These are phyloP conservation scores for Bonnemaisonia californica DNA, from an alignment of 31 red algal genomes.

Conservation along the genomic window DNA sequence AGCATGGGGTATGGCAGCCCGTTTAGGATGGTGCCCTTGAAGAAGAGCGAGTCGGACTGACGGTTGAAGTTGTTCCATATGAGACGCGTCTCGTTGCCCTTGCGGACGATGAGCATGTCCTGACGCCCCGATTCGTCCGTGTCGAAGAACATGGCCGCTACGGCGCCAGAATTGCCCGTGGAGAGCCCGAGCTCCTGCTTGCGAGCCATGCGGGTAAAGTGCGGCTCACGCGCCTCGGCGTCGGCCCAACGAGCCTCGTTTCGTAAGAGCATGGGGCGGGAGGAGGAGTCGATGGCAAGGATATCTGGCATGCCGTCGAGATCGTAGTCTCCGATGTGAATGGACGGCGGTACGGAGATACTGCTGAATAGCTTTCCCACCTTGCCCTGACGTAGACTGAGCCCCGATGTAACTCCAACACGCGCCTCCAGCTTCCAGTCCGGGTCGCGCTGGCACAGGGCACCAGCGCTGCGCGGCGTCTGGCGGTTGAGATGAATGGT, in stretches of 20 bases:
- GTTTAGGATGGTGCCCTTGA: constrained; percentile 82
- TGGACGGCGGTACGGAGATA: constrained; percentile 42
- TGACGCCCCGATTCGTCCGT: constrained; percentile 86
- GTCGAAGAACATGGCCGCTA: constrained; percentile 73
- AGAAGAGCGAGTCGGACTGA: constrained; percentile 72
- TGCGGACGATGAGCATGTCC: constrained; percentile 71
- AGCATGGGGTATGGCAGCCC: constrained; percentile 28
- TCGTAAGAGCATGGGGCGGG: constrained; percentile 54
- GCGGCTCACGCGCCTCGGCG: background rate
- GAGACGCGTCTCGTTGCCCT: constrained; percentile 58
- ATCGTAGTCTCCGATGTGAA: constrained; percentile 79
- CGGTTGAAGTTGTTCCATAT: constrained; percentile 69
- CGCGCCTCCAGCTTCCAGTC: constrained; percentile 51
- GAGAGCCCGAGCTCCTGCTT: constrained; percentile 35
- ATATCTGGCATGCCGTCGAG: constrained; percentile 76
- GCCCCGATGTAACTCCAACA: constrained; percentile 25
- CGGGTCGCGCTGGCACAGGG: constrained; percentile 33
- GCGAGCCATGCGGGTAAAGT: constrained; percentile 31
- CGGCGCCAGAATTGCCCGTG: constrained; percentile 45
- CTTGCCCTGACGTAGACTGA: constrained; percentile 11
- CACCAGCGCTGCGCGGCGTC: background rate
- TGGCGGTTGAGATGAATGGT: constrained; percentile 63
- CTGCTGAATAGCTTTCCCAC: constrained; percentile 53
- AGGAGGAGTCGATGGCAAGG: constrained; percentile 48
- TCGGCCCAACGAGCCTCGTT: constrained; percentile 55